These are phyloP conservation scores for Gautieria morchelliformis DNA, from an alignment of 768 basidiomycete species.

Conservation along the genomic window DNA sequence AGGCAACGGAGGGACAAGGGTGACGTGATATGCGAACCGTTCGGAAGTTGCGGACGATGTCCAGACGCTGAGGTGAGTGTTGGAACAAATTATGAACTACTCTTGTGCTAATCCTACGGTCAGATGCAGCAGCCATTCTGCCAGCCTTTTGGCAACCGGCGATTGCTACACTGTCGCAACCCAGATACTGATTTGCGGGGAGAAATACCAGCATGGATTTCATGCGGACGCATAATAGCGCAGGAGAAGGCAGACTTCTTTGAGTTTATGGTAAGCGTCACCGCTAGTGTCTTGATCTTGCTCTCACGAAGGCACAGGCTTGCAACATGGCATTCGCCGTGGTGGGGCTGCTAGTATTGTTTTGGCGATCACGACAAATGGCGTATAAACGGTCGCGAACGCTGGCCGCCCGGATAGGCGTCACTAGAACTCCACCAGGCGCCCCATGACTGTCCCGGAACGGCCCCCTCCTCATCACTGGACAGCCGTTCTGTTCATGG, in stretches of 20 bases:
- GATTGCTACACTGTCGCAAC: slow-evolving; percentile 68
- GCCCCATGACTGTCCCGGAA: neutral
- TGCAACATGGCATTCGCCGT: slow-evolving; percentile 1
- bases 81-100: neutral
- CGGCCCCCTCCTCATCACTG: neutral
- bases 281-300: neutral
- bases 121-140: slow-evolving; percentile 86
- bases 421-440: neutral
- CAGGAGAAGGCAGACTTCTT: slow-evolving; percentile 81
- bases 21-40: slow-evolving; percentile 37
- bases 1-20: neutral
- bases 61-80: slow-evolving; percentile 49
- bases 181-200: slow-evolving; percentile 22
- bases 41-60: slow-evolving; percentile 53
- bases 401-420: slow-evolving; percentile 5
- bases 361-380: neutral
- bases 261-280: slow-evolving; percentile 80
- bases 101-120: slow-evolving; percentile 9
- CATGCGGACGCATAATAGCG: slow-evolving; percentile 78
- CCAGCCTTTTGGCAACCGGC: slow-evolving; percentile 91
- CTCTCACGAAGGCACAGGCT: neutral
- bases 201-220: slow-evolving; percentile 77
- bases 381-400: slow-evolving; percentile 3
- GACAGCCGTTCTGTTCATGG: no score
- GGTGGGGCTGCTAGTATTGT: neutral